Evolutionary conservation across 2,329 filamentous ascomycete species (phyloP).

Genomic region (Aulographum hederae): DNA sequence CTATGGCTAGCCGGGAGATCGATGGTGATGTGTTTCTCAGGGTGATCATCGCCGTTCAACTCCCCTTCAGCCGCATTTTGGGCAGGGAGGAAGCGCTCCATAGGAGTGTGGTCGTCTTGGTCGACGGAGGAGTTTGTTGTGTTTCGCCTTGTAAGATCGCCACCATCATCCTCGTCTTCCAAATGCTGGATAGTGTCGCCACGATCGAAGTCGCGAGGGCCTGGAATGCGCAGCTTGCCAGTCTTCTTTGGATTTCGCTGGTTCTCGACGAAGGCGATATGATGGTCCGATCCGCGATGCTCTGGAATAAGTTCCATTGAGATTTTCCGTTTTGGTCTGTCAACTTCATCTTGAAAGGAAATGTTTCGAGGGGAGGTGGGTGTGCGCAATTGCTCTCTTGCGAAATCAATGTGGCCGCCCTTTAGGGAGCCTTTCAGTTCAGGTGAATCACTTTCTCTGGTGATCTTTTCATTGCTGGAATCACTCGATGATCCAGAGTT

Average conservation of each 20-base stretch:
- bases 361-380: slow-evolving; percentile 30
- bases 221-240: slow-evolving; percentile 70
- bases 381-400: background rate
- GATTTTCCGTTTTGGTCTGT: slow-evolving; percentile 40
- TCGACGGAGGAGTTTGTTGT: background rate
- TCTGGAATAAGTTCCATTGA: slow-evolving; percentile 30
- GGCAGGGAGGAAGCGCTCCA: too few relatives aligned
- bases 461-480: slow-evolving; percentile 22
- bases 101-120: too few relatives aligned
- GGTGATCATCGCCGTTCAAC: slow-evolving; percentile 19
- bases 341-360: slow-evolving; percentile 50
- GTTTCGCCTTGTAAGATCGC: slow-evolving; percentile 8
- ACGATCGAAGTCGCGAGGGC: slow-evolving; percentile 74
- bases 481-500: slow-evolving; percentile 24
- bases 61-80: too few relatives aligned
- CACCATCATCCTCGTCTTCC: slow-evolving; percentile 24
- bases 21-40: slow-evolving; percentile 12
- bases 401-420: background rate
- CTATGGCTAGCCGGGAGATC: slow-evolving; percentile 4
- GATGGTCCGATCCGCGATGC: slow-evolving; percentile 47
- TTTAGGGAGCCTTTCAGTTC: background rate
- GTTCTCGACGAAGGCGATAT: slow-evolving; percentile 74
- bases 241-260: slow-evolving; percentile 59
- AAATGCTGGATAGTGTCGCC: slow-evolving; percentile 53
- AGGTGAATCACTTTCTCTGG: slow-evolving; percentile 3